phyloP scores from a whole-genome alignment of 768 basidiomycete species.

The Mycena epipterygia region DNA sequence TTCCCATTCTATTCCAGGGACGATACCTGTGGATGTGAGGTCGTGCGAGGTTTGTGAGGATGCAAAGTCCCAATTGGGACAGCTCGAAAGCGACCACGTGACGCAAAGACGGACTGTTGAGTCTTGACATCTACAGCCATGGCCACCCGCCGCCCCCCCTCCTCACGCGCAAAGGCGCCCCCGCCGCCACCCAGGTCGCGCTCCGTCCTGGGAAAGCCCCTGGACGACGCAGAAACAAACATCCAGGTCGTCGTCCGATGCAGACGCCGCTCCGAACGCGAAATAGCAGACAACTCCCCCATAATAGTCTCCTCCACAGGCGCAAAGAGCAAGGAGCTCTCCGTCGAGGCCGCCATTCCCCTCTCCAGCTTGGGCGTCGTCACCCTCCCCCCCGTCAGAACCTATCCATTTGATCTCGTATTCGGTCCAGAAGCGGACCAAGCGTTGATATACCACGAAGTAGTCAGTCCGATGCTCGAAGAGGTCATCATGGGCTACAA shows the following conservation, averaged over 20 bases:
- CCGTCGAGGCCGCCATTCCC: conserved; percentile 83
- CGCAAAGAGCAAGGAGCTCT: conserved; percentile 80
- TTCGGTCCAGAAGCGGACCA: conserved; percentile 99
- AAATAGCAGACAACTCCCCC: conserved; percentile 88
- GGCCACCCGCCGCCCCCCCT: conserved; percentile 73
- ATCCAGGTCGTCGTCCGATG: conserved; percentile 96
- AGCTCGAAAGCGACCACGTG: conserved; percentile 36
- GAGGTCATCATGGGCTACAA: conserved; percentile 98
- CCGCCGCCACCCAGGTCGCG: conserved; percentile 60
- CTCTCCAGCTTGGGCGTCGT: conserved; percentile 80
- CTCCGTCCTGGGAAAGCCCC: conserved; percentile 61
- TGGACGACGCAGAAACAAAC: conserved; percentile 78
- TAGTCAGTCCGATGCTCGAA: conserved; percentile 92
- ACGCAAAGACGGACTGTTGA: conserved; percentile 19
- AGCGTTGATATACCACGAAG: conserved; percentile 92
- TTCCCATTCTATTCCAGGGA: conserved; percentile 72
- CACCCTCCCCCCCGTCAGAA: conserved; percentile 81
- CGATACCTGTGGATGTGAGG: not conserved
- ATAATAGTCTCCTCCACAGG: conserved; percentile 87
- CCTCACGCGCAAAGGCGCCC: conserved; percentile 61
- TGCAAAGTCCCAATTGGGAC: too few species aligned
- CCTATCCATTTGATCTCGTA: conserved; percentile 95
- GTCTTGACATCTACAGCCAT: conserved; percentile 75
- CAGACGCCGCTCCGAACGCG: conserved; percentile 86
- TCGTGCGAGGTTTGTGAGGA: too few species aligned